Percentiles rank a stretch among this genome's conserved stretches.
Conservation (phyloP, 2,329 filamentous ascomycete species). For the Fusarium papillatum region DNA sequence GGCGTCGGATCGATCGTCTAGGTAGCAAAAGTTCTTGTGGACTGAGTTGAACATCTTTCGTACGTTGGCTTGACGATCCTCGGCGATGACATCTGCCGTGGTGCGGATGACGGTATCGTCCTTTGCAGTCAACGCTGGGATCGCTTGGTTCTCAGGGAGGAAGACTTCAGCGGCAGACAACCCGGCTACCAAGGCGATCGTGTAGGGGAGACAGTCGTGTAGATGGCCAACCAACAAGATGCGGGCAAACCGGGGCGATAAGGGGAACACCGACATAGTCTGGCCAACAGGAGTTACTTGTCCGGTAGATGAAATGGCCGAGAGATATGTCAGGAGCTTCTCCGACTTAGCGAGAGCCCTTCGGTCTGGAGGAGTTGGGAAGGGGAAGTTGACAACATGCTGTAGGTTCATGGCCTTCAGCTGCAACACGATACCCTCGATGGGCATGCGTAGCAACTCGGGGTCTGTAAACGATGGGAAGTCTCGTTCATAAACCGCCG, state of each 20-base stretch:
- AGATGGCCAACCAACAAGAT: conserved; percentile 92
- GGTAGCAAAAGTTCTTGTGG: conserved; percentile 82
- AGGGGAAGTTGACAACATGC: conserved; percentile 93
- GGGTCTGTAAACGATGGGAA: conserved; percentile 90
- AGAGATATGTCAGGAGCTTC: conserved; percentile 86
- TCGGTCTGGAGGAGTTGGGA: conserved; percentile 89
- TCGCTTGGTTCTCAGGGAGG: conserved; percentile 83
- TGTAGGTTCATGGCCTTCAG: conserved; percentile 96
- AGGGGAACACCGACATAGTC: conserved; percentile 89
- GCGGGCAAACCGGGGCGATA: conserved; percentile 91
- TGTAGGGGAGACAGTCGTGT: conserved; percentile 86
- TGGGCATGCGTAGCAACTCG: conserved; percentile 90
- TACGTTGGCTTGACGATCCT: conserved; percentile 76
- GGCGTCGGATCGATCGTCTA: conserved; percentile 88
- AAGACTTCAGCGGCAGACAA: conserved; percentile 92
- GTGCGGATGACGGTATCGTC: conserved; percentile 66
- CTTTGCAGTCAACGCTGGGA: conserved; percentile 67
- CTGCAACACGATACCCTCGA: conserved; percentile 93
- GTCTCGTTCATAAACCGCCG: conserved; percentile 91
- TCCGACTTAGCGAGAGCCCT: conserved; percentile 86
- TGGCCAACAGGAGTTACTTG: conserved; percentile 84
- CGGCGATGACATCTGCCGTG: conserved; percentile 78
- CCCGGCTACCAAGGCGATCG: conserved; percentile 89
- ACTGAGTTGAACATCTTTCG: conserved; percentile 75
- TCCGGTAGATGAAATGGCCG: conserved; percentile 79